These are phyloP conservation scores for Verticillium albo-atrum DNA, from an alignment of 2,329 filamentous ascomycete genomes.

Conservation along the genomic window DNA sequence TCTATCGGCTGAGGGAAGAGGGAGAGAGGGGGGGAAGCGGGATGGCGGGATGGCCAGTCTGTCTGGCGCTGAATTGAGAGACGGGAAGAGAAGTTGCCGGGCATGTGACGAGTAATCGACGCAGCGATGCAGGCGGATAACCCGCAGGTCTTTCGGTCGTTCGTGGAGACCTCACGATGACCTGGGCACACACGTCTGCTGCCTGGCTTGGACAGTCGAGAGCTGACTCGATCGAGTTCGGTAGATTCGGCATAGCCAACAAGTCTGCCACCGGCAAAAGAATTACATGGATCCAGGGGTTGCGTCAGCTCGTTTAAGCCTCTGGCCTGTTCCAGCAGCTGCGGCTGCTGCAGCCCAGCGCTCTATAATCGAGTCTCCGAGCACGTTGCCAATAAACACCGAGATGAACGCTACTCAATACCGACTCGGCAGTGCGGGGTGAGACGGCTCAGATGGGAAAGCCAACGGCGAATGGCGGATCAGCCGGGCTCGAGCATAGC, in stretches of 20 bases:
- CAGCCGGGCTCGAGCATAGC: background rate
- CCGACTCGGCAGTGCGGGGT: background rate
- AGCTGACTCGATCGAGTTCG: background rate
- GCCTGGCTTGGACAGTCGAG: background rate
- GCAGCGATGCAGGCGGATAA: too few species aligned
- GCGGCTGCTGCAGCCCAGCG: background rate
- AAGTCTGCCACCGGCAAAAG: background rate
- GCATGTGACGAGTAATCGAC: background rate
- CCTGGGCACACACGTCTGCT: background rate
- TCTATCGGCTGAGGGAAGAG: too few species aligned
- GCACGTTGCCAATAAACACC: background rate
- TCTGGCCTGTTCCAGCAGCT: background rate
- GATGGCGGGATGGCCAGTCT: too few species aligned
- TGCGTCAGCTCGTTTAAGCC: background rate
- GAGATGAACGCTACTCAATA: background rate
- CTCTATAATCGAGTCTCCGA: background rate
- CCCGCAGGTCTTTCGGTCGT: too few species aligned
- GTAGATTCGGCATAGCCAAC: background rate
- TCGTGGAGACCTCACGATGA: too few species aligned
- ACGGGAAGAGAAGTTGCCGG: too few species aligned
- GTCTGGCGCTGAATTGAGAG: background rate
- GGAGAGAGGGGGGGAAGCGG: too few species aligned
- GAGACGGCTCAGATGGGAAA: background rate
- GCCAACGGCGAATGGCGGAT: background rate
- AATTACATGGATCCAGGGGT: background rate